Percentiles rank a stretch among this genome's conserved stretches.
These are phyloP conservation scores for Chlamydomonas incerta DNA, from an alignment of 139 green algal genomes.

Conservation along the genomic window DNA sequence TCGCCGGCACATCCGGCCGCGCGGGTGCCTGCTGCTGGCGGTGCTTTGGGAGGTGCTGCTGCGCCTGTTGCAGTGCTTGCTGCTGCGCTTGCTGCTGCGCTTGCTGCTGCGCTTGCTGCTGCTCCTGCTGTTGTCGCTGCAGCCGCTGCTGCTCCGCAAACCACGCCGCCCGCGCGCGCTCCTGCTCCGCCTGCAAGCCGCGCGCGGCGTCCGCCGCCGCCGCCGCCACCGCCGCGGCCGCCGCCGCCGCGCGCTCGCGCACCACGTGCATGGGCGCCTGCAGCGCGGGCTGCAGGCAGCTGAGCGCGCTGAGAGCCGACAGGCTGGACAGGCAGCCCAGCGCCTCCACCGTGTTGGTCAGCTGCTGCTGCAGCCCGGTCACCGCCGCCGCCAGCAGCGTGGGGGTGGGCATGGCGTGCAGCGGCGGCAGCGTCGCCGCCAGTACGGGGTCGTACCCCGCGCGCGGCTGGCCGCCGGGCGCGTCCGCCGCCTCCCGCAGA, in stretches of 20 bases:
- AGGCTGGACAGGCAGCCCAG: neutral
- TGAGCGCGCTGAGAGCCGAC: neutral
- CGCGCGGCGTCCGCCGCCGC: neutral
- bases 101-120: neutral
- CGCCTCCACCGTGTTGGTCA: neutral
- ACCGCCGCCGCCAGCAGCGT: neutral
- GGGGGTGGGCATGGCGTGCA: neutral
- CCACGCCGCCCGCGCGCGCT: neutral
- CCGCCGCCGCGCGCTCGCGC: neutral
- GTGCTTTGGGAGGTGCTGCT: no score
- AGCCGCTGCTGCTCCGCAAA: neutral
- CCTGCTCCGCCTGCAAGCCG: neutral
- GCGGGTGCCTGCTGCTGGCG: no score
- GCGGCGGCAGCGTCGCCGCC: slow-evolving; percentile 1
- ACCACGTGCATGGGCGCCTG: no score
- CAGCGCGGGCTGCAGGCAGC: slow-evolving; percentile 23
- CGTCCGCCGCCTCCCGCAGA: neutral
- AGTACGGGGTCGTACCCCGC: neutral
- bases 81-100: neutral
- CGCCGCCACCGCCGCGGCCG: neutral
- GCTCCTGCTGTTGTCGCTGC: neutral
- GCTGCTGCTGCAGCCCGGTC: neutral
- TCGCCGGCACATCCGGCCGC: no score
- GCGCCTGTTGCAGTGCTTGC: no score
- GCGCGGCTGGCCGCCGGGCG: neutral